Evolutionary conservation across 371 early-diverging fungal genomes (phyloP).

Genomic region (Chytridium lagenaria): DNA sequence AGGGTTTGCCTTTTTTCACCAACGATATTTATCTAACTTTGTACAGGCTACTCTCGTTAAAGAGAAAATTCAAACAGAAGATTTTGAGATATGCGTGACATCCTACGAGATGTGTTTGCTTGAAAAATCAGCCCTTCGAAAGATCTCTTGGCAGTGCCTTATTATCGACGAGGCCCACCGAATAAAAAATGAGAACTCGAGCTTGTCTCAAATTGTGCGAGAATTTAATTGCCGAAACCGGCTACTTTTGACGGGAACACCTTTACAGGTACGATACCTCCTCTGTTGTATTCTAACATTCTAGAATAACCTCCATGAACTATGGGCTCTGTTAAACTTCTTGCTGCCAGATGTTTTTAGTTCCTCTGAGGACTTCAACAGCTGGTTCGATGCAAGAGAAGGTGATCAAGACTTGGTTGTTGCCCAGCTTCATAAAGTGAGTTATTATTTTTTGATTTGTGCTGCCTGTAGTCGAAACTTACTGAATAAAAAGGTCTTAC

Average conservation of each 20-base stretch:
- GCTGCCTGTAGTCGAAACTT: neutral
- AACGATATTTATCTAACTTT: slow-evolving; percentile 14
- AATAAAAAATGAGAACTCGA: slow-evolving; percentile 98
- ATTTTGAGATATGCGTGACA: slow-evolving; percentile 96
- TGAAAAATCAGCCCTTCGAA: slow-evolving; percentile 85
- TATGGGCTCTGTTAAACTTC: slow-evolving; percentile 99
- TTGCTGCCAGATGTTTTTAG: slow-evolving; percentile 95
- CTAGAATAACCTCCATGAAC: slow-evolving; percentile 96
- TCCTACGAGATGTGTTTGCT: slow-evolving; percentile 97
- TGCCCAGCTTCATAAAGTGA: slow-evolving; percentile 90
- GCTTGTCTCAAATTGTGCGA: slow-evolving; percentile 91
- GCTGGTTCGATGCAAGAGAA: slow-evolving; percentile 77
- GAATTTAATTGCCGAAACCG: slow-evolving; percentile 87
- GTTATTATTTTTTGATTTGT: slow-evolving; percentile 4
- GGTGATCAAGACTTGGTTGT: slow-evolving; percentile 87
- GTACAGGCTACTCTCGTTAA: slow-evolving; percentile 35
- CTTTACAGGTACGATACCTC: slow-evolving; percentile 69
- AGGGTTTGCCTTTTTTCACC: slow-evolving; percentile 64
- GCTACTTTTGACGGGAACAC: slow-evolving; percentile 98
- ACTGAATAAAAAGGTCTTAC: slow-evolving; percentile 65
- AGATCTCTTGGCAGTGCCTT: slow-evolving; percentile 91
- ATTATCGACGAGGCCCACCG: slow-evolving; percentile 99
- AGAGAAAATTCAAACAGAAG: slow-evolving; percentile 49
- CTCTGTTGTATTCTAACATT: slow-evolving; percentile 1
- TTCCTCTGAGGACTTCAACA: slow-evolving; percentile 90